Percentiles rank a stretch among this genome's conserved stretches.
Conservation (phyloP, 2,329 filamentous ascomycete species). For the Dryadomyces quercivorus region DNA sequence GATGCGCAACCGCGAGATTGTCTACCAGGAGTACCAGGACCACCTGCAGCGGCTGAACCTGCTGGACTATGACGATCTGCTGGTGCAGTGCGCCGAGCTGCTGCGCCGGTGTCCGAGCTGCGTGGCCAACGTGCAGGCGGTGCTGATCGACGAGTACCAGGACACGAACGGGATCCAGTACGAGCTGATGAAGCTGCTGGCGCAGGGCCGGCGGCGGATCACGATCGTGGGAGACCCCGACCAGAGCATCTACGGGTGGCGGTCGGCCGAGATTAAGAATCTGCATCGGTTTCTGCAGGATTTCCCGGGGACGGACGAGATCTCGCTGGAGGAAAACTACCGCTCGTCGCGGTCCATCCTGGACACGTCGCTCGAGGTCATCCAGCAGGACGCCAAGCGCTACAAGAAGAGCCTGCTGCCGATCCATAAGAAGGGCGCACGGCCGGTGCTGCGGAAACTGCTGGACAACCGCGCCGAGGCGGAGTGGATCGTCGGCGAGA, state of each 20-base stretch:
- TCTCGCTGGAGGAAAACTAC: constrained; percentile 89
- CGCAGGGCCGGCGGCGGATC: constrained; percentile 59
- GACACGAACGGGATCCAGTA: constrained; percentile 95
- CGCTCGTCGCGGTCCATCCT: constrained; percentile 81
- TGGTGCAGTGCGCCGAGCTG: constrained; percentile 72
- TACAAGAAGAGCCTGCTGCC: constrained; percentile 71
- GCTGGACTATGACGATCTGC: constrained; percentile 87
- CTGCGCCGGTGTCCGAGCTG: constrained; percentile 62
- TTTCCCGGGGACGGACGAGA: constrained; percentile 66
- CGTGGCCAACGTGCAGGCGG: constrained; percentile 78
- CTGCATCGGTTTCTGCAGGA: constrained; percentile 64
- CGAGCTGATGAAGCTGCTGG: constrained; percentile 82
- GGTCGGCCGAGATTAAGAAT: constrained; percentile 85
- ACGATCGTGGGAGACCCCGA: constrained; percentile 95
- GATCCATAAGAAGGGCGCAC: constrained; percentile 67
- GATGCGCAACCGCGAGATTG: constrained; percentile 37
- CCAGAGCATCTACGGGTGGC: constrained; percentile 95
- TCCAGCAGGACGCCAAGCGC: constrained; percentile 74
- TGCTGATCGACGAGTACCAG: constrained; percentile 95
- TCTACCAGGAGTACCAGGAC: constrained; percentile 66
- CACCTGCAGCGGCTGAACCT: constrained; percentile 66
- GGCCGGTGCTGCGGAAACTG: constrained; percentile 68
- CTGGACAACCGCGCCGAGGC: constrained; percentile 62
- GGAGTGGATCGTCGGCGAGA: constrained; percentile 78
- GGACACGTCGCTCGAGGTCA: constrained; percentile 67